Base-by-base conservation (phyloP, 139 green algal species). In the Chlorella ohadii region DNA sequence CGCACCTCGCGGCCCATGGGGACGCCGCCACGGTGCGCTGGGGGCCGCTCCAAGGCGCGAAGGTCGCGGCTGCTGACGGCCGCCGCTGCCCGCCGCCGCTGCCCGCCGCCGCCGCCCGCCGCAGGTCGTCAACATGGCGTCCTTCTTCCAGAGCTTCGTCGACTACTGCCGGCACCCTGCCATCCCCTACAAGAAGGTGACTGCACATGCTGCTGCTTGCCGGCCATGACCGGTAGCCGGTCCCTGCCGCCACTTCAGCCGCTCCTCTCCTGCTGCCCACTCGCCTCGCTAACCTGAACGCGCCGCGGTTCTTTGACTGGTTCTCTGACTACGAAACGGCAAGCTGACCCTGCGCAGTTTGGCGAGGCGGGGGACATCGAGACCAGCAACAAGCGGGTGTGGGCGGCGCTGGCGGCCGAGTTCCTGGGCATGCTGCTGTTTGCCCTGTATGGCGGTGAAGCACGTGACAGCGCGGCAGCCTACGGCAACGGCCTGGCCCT, bases 351-450 rank as follows among this genome's bases (percentile, higher is more conserved):
- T 27, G 41, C 27, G 73, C 78, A 83, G 78, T 83, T 83, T 75
- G 63, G 63, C 39, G 63, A 73, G 61, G 7, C 28, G 3, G 63
- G 63, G 17, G 78, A 83, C n/a, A 65, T 83, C 17, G 78, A 83
- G 63, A 56, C 61, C 63, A 73, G 39, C 78, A 83, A 83, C 78
- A 83, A 83, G 68, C 82, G 73, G 65, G 63, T 91, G 20, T 89
- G 87, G 41, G 90, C 90, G 13, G 90, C 90, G 1, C 84, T 93
- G 33, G 59, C 87, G 19, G 90, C 90, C 7, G 90, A 93, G 79
- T 91, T 93, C n/a, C 16, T 92, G 25, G 88, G 88, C 59, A 78
- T 91, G 85, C 64, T 84, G 61, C 87, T 91, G n/a, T 91, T 91
- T 57, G 78, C 89, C 44, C 86, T 83, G 2, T 83, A 74, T 27